Evolutionary conservation across 495 filamentous ascomycete genomes (phyloP), one percentile per base, ranked within the genome.

Genomic region (Penicillium silybi): DNA sequence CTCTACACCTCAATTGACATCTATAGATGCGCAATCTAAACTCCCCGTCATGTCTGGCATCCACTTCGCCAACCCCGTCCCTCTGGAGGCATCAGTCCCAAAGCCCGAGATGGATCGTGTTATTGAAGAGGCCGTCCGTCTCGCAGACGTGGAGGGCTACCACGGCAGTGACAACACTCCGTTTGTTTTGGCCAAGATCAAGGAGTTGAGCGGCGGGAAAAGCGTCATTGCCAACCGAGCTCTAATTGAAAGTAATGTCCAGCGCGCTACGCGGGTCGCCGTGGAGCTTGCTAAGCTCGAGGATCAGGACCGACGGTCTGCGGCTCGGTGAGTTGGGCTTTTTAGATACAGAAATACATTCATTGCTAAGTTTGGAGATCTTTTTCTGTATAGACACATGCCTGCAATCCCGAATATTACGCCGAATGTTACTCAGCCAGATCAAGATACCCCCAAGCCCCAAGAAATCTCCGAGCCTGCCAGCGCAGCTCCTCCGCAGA

Each of bases 21-120:
- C 29, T 56, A 40, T 50, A 87, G 86, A 84, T 64, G 82, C 86
- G 27, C 80, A 86, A 67, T 61, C 63, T n/a, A 75, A 73, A 32
- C 71, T 96, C 20, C 80, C 77, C 2, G 70, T 95, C 10, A 75
- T 80, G 34, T 87, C 82, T 9, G 92, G 93, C 6, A 70, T 97
- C 18, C 72, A 88, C 27, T 89, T 98, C 62, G 90, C 90, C 38
- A 97, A 95, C 63, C 93, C 93, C 0, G 85, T 96, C 49, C 88
- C 92, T 0, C 65, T 79, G 46, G 74, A 87, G 53, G 69, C 78
- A 57, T 85, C 83, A 4, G 85, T 98, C 23, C 75, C 88, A 4
- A 80, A 85, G 53, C 56, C 63, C 19, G 80, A 90, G 48, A 96
- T 98, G 74, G 80, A 92, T 62, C 63, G 56, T 7, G 73, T 84